Evolutionary conservation across 306 rosid species (phyloP).

Genomic region (Castanea mollissima): DNA sequence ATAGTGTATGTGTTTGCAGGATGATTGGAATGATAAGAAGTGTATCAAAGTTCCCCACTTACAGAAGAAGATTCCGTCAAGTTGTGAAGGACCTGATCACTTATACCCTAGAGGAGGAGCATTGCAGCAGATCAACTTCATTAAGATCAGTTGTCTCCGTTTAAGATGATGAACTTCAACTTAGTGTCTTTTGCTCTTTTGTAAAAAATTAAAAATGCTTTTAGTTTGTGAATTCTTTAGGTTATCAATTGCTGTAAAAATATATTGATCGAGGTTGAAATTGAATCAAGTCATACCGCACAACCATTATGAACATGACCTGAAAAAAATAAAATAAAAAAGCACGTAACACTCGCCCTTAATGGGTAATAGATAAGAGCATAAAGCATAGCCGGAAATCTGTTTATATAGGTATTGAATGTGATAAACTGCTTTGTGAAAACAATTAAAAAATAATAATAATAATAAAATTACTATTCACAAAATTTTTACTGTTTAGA

Average conservation of each 20-base stretch:
- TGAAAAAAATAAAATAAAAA: neutral
- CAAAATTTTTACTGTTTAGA: no score
- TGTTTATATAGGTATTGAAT: no score
- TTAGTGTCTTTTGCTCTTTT: slow-evolving; percentile 3
- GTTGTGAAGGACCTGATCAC: slow-evolving; percentile 56
- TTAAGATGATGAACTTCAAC: slow-evolving; percentile 26
- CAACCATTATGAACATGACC: neutral
- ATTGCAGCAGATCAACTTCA: slow-evolving; percentile 33
- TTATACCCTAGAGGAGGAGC: slow-evolving; percentile 30
- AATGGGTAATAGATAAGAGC: no score
- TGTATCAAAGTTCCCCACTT: slow-evolving; percentile 68
- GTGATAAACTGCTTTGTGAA: no score
- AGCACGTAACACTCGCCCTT: no score
- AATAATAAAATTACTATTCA: no score
- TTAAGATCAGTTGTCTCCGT: slow-evolving; percentile 36
- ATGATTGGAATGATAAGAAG: slow-evolving; percentile 77
- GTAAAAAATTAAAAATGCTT: neutral
- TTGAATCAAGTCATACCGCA: neutral
- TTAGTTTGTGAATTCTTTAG: slow-evolving; percentile 29
- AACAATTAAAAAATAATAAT: no score
- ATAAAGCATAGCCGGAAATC: no score
- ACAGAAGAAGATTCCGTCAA: slow-evolving; percentile 62
- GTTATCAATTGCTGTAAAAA: slow-evolving; percentile 13
- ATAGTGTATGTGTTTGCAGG: slow-evolving; percentile 38
- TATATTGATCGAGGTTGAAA: neutral